These are phyloP conservation scores for Pseudonectria buxi DNA, from an alignment of 2,329 filamentous ascomycete genomes.

Conservation along the genomic window DNA sequence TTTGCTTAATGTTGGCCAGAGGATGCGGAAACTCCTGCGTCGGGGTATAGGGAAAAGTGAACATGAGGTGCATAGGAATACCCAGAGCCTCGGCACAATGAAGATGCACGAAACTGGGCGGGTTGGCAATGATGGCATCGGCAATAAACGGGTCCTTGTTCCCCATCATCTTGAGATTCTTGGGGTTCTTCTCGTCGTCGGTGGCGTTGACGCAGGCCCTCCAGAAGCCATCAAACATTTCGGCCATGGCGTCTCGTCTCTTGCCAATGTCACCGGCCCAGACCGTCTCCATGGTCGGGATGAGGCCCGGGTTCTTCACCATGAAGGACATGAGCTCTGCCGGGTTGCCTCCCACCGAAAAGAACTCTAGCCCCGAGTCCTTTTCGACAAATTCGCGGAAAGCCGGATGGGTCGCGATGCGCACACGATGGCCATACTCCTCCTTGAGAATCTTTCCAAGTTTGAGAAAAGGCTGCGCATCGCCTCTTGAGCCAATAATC, in stretches of 20 bases:
- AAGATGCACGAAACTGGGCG: slow-evolving; percentile 69
- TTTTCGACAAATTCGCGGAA: slow-evolving; percentile 71
- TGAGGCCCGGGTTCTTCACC: slow-evolving; percentile 76
- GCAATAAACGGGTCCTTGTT: slow-evolving; percentile 56
- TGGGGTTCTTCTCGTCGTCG: slow-evolving; percentile 53
- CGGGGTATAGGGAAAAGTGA: slow-evolving; percentile 77
- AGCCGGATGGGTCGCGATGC: slow-evolving; percentile 71
- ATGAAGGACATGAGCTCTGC: slow-evolving; percentile 82
- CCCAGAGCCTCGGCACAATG: slow-evolving; percentile 75
- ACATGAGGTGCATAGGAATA: slow-evolving; percentile 77
- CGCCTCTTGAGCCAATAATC: slow-evolving; percentile 74
- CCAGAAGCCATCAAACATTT: slow-evolving; percentile 83
- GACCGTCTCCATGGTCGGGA: slow-evolving; percentile 66
- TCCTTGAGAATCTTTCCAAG: slow-evolving; percentile 67
- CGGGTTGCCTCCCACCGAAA: slow-evolving; percentile 71
- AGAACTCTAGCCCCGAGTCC: slow-evolving; percentile 70
- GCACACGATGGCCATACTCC: slow-evolving; percentile 65
- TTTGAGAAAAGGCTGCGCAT: slow-evolving; percentile 73
- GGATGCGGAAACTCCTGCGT: slow-evolving; percentile 73
- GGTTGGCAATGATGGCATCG: slow-evolving; percentile 81
- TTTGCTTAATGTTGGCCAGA: slow-evolving; percentile 65
- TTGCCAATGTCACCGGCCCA: slow-evolving; percentile 65
- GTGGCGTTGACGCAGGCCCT: slow-evolving; percentile 67
- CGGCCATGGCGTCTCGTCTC: slow-evolving; percentile 63
- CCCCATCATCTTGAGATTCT: slow-evolving; percentile 60